These are phyloP conservation scores for Apophysomyces variabilis DNA, from an alignment of 371 early-diverging fungal species.

Conservation along the genomic window DNA sequence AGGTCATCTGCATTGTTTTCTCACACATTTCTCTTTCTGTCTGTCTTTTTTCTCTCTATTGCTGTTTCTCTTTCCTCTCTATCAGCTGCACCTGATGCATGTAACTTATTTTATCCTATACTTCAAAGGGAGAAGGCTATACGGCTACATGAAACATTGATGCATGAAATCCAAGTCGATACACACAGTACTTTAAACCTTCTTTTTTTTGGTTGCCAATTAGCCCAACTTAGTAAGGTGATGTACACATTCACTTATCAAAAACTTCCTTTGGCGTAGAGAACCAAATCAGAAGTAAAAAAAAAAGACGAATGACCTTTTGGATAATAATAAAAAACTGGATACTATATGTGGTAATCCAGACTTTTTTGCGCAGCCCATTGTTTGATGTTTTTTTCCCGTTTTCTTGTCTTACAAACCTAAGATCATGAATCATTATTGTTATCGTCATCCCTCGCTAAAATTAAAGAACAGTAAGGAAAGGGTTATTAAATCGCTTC, in stretches of 20 bases:
- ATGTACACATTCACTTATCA: no score
- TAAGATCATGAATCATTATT: neutral
- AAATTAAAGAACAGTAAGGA: neutral
- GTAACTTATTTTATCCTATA: neutral
- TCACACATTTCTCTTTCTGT: neutral
- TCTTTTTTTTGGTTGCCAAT: no score
- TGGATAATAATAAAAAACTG: neutral
- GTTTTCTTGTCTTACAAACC: constrained; percentile 1
- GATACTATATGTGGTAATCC: no score
- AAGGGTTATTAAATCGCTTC: neutral
- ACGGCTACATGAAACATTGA: constrained; percentile 1
- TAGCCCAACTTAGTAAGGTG: no score
- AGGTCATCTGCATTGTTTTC: constrained; percentile 10
- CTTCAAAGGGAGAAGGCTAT: neutral
- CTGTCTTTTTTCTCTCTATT: no score
- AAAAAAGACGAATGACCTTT: constrained; percentile 13
- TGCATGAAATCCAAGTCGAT: neutral
- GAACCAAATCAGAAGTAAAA: neutral
- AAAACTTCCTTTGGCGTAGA: no score
- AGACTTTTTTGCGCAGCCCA: neutral
- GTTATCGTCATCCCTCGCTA: constrained; percentile 2
- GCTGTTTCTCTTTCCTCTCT: no score
- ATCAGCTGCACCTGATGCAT: constrained; percentile 6
- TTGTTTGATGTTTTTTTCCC: neutral
- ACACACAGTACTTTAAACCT: no score